A percentile compares a stretch with the other conserved stretches of the same genome.
phyloP scores from a whole-genome alignment of 139 green algal species.

The Micromonas pusilla region DNA sequence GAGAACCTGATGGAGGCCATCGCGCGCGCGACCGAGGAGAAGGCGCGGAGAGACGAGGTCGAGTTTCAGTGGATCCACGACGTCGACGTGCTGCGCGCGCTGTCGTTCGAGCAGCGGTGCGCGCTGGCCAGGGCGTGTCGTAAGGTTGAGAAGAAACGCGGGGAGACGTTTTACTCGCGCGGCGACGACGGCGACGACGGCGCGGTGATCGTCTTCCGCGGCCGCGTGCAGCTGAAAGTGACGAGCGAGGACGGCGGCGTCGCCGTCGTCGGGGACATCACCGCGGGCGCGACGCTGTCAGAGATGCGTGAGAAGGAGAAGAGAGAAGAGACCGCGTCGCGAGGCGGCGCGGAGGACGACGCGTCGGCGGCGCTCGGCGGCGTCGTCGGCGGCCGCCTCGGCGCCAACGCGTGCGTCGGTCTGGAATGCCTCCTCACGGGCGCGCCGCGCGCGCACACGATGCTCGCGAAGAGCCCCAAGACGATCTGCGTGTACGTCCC shows the following conservation, averaged over 20 bases:
- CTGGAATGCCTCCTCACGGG: not conserved
- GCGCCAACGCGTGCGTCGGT: not conserved
- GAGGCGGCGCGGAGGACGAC: no score
- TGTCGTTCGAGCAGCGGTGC: not conserved
- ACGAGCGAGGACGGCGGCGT: not conserved
- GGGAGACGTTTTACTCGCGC: not conserved
- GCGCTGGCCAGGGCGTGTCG: not conserved
- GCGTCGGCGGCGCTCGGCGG: no score
- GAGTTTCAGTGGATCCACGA: not conserved
- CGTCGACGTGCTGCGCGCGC: not conserved
- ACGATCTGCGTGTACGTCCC: not conserved
- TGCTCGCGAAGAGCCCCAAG: not conserved
- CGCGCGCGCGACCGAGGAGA: not conserved
- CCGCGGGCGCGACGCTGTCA: no score
- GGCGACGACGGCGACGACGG: not conserved
- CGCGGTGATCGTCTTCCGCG: not conserved
- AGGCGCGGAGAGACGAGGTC: not conserved
- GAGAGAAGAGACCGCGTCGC: no score
- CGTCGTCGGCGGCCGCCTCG: no score
- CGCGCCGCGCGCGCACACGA: not conserved
- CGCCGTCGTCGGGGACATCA: not conserved
- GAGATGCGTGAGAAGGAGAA: no score
- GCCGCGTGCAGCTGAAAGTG: not conserved
- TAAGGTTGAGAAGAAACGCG: not conserved
- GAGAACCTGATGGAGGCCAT: not conserved